phyloP scores from a whole-genome alignment of 2,329 filamentous ascomycete species.

The Fusarium keratoplasticum region DNA sequence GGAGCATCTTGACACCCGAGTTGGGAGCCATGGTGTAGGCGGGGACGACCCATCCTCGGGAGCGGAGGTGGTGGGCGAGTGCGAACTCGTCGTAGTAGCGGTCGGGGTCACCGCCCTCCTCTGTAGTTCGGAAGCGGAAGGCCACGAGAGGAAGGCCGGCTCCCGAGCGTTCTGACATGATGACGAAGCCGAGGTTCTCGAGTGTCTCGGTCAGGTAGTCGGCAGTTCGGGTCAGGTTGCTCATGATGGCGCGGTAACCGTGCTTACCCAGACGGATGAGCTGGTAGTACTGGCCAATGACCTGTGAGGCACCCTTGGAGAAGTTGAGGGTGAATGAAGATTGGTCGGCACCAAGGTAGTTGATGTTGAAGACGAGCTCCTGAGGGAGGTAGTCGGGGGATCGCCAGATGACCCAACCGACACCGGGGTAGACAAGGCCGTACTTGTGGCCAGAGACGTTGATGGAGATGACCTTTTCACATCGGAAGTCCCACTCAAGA shows the following conservation, averaged over 20 bases:
- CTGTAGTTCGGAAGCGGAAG: conserved; percentile 76
- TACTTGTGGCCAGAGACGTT: conserved; percentile 92
- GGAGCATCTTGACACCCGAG: conserved; percentile 88
- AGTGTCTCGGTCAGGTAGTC: conserved; percentile 86
- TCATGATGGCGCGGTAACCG: conserved; percentile 93
- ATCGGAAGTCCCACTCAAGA: conserved; percentile 91
- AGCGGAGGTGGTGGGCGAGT: conserved; percentile 85
- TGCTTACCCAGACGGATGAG: conserved; percentile 93
- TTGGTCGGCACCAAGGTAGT: conserved; percentile 96
- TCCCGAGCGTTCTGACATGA: conserved; percentile 85
- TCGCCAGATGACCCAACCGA: conserved; percentile 95
- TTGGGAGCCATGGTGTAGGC: conserved; percentile 98
- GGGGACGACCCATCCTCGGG: conserved; percentile 91
- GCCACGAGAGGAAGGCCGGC: conserved; percentile 89
- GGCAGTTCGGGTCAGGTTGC: conserved; percentile 88
- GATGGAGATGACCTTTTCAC: conserved; percentile 90
- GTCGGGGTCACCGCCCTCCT: conserved; percentile 59
- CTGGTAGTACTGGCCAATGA: conserved; percentile 98
- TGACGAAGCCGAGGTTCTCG: conserved; percentile 81
- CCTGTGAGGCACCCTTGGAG: conserved; percentile 92
- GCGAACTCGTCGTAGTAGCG: conserved; percentile 79
- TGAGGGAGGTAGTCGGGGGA: conserved; percentile 84
- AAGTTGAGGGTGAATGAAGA: conserved; percentile 98
- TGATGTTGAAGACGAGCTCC: conserved; percentile 98
- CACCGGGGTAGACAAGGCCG: conserved; percentile 83